Evolutionary conservation across 2,329 filamentous ascomycete species (phyloP), one percentile per base, ranked within the genome.

Genomic region (Xylariaceae sp.): DNA sequence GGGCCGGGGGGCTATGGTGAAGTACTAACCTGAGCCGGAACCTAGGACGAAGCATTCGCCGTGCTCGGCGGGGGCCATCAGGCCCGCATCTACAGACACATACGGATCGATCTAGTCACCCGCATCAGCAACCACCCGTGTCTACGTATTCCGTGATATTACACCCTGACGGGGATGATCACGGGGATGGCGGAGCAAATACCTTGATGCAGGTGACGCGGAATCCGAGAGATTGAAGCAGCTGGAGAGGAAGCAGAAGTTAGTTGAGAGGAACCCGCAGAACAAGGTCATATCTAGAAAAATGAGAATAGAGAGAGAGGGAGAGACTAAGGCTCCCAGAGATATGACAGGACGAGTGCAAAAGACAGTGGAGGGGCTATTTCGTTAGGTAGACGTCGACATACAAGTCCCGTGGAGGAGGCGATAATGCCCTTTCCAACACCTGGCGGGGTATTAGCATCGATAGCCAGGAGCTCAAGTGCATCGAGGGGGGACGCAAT

Each of bases 41-140:
- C 90, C 85, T 59, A 94, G 82, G 53, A 97, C 92, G 72, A 93
- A 96, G 67, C 89, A 88, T 77, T 96, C 92, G 10, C 92, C 92
- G 34, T 66, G 72, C 69, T 77, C 75, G 35, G 70, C 69, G 3
- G 76, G 75, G 60, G 71, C 70, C 71, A 77, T 71, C 53, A 83
- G 85, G 53, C 87, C 87, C 17, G 87, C 87, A 78, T 90, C 87
- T 72, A 89, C 82, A 72, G 89, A 89, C 75, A 90, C 82, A 74
- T 90, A 90, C 1, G 88, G 87, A 70, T 83, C 80, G 60, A 82
- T 81, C 70, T 81, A 79, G 63, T 75, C 71, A 72, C 67, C 23
- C 69, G 37, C 44, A 59, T 63, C 49, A 63, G 58, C 39, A 30
- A 53, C 39, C 48, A 9, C 49, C 30, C 10, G 4, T 5, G 30